Base-by-base conservation (phyloP, 2,329 filamentous ascomycete species). In the Penicillium sp. region DNA sequence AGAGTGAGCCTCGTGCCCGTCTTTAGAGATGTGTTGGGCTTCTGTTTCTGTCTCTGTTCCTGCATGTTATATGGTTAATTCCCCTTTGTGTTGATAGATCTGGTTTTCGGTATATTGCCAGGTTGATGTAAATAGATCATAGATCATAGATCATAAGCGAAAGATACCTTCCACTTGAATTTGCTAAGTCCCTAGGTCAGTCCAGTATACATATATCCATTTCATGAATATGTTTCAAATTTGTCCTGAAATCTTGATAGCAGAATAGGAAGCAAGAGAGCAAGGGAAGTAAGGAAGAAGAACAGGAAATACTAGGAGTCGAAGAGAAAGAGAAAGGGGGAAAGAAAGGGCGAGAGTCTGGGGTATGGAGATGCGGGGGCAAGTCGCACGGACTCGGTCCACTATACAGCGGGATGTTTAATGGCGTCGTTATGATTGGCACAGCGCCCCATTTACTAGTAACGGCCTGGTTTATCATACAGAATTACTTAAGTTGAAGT, bases 1-100 rank as follows among this genome's bases (percentile, higher is more conserved):
- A 63, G 53, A 58, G 57, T 23, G 57, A 62, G 35, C 61, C 58
- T 29, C 65, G 67, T 44, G 67, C 71, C 31, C 67, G 67, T 47
- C 62, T 75, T 53, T 74, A 67, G 58, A 9, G 19, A 42, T 10
- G n/a, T 23, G 19, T 42, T 13, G 19, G 4, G 10, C 23, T 57
- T 49, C 54, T 25, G 21, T 50, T 37, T 21, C 53, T 62, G 16
- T 50, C 37, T 21, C 53, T 62, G 14, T 39, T 53, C 55, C 27
- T 14, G 37, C 37, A 6, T 52, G 35, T 50, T 63, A 47, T 44
- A 26, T 50, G 49, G 56, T 39, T 50, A 58, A 64, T 59, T 61
- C 54, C 63, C 63, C 55, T 50, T 54, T 55, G 47, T 57, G 64
- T 66, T 65, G 33, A 42, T 50, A 50, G 35, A 50, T 23, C 33